phyloP scores from a whole-genome alignment of 1,284 basidiomycete species.

The Boletellus deceptivus region DNA sequence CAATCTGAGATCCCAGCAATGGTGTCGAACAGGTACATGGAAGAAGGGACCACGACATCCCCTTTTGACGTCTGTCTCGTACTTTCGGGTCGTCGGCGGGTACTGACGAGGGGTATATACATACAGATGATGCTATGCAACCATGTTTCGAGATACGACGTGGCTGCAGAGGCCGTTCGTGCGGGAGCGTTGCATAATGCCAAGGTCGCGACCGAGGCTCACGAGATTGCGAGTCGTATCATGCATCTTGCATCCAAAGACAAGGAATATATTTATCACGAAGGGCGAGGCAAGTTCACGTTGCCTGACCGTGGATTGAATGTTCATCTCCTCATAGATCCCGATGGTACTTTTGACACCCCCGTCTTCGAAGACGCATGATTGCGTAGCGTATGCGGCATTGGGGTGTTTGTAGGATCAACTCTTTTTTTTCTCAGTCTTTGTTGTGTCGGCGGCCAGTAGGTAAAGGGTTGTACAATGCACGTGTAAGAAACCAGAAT shows the following conservation, averaged over 20 bases:
- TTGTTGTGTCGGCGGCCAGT: too few species aligned
- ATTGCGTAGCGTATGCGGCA: background rate
- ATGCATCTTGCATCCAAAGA: conserved; percentile 57
- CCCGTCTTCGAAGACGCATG: conserved; percentile 36
- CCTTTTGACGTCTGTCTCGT: conserved; percentile 53
- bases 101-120: conserved; percentile 10
- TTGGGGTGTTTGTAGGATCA: conserved; percentile 11
- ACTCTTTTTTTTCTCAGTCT: too few species aligned
- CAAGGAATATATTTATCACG: conserved; percentile 50
- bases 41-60: conserved; percentile 70
- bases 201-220: conserved; percentile 51
- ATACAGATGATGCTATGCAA: conserved; percentile 69
- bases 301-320: background rate
- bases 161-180: conserved; percentile 58
- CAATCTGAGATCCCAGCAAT: conserved; percentile 38
- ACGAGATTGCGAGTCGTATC: conserved; percentile 50
- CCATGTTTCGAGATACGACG: conserved; percentile 60
- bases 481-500: too few species aligned
- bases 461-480: too few species aligned
- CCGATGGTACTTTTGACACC: conserved; percentile 46
- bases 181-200: conserved; percentile 51
- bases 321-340: conserved; percentile 32
- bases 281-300: conserved; percentile 49
- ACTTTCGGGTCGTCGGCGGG: background rate
- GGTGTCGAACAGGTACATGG: conserved; percentile 55